Conservation (phyloP, 78 protist species). For the Isochrysis galbana region DNA sequence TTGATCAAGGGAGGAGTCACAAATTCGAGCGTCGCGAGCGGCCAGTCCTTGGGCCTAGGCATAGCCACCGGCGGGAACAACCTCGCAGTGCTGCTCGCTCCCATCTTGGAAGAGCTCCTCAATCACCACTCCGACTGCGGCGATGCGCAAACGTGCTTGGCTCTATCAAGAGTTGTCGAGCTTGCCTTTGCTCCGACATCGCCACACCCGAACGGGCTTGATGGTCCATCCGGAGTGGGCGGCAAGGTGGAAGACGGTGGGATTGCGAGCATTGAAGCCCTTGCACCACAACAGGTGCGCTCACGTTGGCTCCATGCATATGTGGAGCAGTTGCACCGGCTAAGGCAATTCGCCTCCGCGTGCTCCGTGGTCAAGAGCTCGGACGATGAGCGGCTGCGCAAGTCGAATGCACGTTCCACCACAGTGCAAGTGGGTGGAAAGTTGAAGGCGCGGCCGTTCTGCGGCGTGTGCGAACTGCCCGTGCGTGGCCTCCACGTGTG, state of each 20-base stretch:
- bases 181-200: background rate
- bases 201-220: background rate
- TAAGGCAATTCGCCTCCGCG: background rate
- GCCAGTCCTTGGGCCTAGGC: too few relatives aligned
- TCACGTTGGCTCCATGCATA: background rate
- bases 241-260: background rate
- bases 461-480: slow-evolving; percentile 34
- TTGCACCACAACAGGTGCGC: background rate
- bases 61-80: too few relatives aligned
- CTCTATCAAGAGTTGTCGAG: background rate
- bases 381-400: background rate
- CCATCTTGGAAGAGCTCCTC: background rate
- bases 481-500: slow-evolving; percentile 64
- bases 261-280: background rate
- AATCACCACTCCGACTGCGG: background rate
- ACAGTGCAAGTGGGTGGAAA: background rate
- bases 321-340: background rate
- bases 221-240: background rate
- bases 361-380: background rate
- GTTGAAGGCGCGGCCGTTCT: background rate
- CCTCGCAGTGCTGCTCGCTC: background rate
- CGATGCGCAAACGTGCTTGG: background rate
- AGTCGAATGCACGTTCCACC: background rate
- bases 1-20: background rate
- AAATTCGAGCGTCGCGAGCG: background rate